A percentile compares a stretch with the other conserved stretches of the same genome.
These are phyloP conservation scores for Cladosporium cucumerinum DNA, from an alignment of 2,329 filamentous ascomycete genomes.

Conservation along the genomic window DNA sequence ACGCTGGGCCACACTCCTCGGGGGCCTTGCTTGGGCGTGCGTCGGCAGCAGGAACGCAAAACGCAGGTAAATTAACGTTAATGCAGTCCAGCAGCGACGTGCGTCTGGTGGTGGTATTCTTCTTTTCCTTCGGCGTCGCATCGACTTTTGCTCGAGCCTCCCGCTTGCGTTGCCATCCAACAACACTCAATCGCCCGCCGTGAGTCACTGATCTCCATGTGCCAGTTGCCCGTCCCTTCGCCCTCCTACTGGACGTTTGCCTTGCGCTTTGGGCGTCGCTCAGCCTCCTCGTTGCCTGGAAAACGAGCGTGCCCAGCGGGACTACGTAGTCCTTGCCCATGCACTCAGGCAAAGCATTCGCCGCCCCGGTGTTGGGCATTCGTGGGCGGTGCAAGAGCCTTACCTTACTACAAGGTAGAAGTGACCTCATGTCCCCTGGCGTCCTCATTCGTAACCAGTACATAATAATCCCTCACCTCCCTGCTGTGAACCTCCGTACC, in stretches of 20 bases:
- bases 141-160: slow-evolving; percentile 1
- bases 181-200: neutral
- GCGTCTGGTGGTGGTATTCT: neutral
- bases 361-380: slow-evolving; percentile 5
- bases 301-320: slow-evolving; percentile 1
- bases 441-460: neutral
- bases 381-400: slow-evolving; percentile 3
- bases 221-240: neutral
- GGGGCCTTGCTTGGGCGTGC: slow-evolving; percentile 2
- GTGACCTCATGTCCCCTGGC: slow-evolving; percentile 12
- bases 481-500: slow-evolving; percentile 6
- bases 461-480: neutral
- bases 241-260: neutral
- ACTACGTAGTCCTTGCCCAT: neutral
- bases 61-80: slow-evolving; percentile 4
- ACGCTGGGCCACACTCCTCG: neutral
- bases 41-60: neutral
- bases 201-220: slow-evolving; percentile 3
- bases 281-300: slow-evolving; percentile 9
- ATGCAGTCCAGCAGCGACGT: neutral
- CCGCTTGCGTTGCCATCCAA: slow-evolving; percentile 5
- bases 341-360: slow-evolving; percentile 4
- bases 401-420: neutral
- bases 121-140: neutral
- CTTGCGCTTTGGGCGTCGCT: slow-evolving; percentile 6